Conservation (phyloP, 371 early-diverging fungal genomes). For the Dichotomocladium elegans region DNA sequence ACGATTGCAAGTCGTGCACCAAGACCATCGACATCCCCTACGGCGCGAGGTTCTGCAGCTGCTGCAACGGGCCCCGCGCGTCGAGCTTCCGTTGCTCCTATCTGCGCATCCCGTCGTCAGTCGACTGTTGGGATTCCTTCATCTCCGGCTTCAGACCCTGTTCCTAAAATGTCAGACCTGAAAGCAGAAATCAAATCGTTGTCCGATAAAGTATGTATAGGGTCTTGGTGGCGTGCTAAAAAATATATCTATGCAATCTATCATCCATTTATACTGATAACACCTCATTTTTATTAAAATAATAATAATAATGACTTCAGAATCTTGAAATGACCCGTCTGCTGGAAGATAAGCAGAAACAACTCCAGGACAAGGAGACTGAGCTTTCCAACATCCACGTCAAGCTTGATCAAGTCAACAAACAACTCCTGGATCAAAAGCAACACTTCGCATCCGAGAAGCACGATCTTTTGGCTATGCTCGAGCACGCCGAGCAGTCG, state of each 20-base stretch:
- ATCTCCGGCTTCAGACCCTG: background rate
- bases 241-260: background rate
- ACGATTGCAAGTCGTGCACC: background rate
- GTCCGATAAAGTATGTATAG: slow-evolving; percentile 1
- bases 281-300: background rate
- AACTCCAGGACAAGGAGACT: background rate
- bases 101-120: background rate
- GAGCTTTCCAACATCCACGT: background rate
- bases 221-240: background rate
- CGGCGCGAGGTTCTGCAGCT: background rate
- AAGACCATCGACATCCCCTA: background rate
- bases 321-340: background rate
- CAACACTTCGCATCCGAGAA: background rate
- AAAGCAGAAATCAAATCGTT: slow-evolving; percentile 6
- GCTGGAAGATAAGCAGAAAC: background rate
- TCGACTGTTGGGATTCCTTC: background rate
- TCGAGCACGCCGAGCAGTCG: background rate
- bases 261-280: too few relatives aligned
- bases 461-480: background rate
- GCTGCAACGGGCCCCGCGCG: background rate
- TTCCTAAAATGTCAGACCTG: background rate
- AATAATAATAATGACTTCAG: background rate
- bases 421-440: background rate
- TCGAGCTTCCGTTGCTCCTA: background rate
- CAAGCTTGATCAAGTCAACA: background rate